phyloP scores from a whole-genome alignment of 768 basidiomycete genomes.

The Wakefieldia striispora region DNA sequence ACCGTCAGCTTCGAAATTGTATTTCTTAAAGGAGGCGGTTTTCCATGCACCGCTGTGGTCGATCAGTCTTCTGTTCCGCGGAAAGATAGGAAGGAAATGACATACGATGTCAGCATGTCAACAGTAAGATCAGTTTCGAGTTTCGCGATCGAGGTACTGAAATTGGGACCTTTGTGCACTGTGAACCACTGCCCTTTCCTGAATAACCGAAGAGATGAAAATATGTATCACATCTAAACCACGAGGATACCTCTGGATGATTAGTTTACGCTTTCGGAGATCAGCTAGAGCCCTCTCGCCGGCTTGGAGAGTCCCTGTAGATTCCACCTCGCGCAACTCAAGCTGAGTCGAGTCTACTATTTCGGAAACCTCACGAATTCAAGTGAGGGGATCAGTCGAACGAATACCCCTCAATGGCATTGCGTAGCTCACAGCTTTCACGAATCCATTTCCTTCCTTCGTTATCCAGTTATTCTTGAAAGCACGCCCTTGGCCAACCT shows the following conservation, averaged over 20 bases:
- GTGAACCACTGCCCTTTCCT: conserved; percentile 98
- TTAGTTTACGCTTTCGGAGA: conserved; percentile 87
- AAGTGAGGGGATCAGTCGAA: neutral
- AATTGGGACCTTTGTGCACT: conserved; percentile 78
- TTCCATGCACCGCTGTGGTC: conserved; percentile 86
- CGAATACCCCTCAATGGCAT: neutral
- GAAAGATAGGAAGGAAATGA: neutral
- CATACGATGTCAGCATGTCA: conserved; percentile 92
- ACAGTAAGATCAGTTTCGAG: conserved; percentile 95
- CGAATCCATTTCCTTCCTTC: conserved; percentile 85
- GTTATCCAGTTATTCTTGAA: conserved; percentile 98
- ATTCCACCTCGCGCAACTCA: conserved; percentile 70
- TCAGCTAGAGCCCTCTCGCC: conserved; percentile 87
- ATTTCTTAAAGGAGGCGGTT: conserved; percentile 90
- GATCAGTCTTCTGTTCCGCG: conserved; percentile 2
- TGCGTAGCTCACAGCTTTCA: conserved; percentile 67
- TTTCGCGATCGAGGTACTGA: conserved; percentile 89
- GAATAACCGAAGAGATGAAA: conserved; percentile 2
- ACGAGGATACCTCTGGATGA: conserved; percentile 65
- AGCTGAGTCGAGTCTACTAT: conserved; percentile 75
- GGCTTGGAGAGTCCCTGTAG: conserved; percentile 64
- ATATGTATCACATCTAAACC: neutral
- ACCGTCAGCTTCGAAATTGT: conserved; percentile 98
- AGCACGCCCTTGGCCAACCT: conserved; percentile 91
- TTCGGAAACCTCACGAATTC: conserved; percentile 47